Conservation (phyloP, 495 filamentous ascomycete genomes). For the Darksidea phi region DNA sequence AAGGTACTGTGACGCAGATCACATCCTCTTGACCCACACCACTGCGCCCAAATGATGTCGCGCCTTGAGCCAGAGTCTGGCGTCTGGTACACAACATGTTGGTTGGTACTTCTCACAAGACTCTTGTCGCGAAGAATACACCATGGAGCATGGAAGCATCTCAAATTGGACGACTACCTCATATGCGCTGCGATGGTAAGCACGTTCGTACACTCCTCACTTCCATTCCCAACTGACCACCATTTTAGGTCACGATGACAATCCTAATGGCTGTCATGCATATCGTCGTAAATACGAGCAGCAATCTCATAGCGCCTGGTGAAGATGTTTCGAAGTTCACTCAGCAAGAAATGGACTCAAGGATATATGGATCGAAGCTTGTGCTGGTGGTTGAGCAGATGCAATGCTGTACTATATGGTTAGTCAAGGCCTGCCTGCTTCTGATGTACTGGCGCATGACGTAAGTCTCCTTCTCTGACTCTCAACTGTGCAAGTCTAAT, state of each 20-base stretch:
- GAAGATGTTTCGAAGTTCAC: slow-evolving; percentile 55
- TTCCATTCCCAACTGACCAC: background rate
- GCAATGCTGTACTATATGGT: slow-evolving; percentile 51
- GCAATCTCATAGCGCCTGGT: slow-evolving; percentile 59
- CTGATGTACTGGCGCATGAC: slow-evolving; percentile 56
- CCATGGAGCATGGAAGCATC: slow-evolving; percentile 46
- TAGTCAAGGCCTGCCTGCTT: slow-evolving; percentile 55
- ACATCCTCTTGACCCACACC: too few relatives aligned
- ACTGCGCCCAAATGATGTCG: slow-evolving; percentile 41
- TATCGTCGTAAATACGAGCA: slow-evolving; percentile 54
- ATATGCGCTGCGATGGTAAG: slow-evolving; percentile 53
- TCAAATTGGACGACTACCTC: slow-evolving; percentile 60
- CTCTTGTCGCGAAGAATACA: slow-evolving; percentile 45
- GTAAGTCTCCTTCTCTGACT: slow-evolving; percentile 35
- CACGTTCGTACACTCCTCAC: background rate
- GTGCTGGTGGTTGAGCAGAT: slow-evolving; percentile 52
- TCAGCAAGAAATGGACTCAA: slow-evolving; percentile 51
- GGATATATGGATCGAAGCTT: slow-evolving; percentile 57
- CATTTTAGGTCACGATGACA: slow-evolving; percentile 50
- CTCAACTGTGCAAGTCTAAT: background rate
- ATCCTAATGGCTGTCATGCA: slow-evolving; percentile 57
- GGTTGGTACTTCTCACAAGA: slow-evolving; percentile 44
- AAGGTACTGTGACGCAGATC: too few relatives aligned
- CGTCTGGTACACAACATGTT: slow-evolving; percentile 50
- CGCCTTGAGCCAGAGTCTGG: slow-evolving; percentile 49